A percentile compares a stretch with the other conserved stretches of the same genome.
Conservation (phyloP, 192 early-diverging fungal genomes). For the Dissophora ornata region DNA sequence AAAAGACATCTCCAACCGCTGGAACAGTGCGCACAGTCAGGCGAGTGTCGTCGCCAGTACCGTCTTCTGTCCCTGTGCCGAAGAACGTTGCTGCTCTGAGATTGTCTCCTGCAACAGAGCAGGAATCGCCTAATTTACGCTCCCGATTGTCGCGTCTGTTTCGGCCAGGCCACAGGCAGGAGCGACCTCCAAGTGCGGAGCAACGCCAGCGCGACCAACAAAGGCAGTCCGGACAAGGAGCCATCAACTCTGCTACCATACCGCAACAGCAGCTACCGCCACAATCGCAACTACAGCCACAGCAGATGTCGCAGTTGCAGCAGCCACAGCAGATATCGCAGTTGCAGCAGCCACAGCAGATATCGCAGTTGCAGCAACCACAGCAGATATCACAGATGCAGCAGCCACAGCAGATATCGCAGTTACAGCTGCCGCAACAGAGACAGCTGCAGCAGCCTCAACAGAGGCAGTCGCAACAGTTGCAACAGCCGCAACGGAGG, state of each 20-base stretch:
- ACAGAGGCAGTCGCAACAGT: background rate
- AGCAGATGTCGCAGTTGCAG: too few species aligned
- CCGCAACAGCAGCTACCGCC: slow-evolving; percentile 1
- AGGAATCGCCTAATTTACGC: slow-evolving; percentile 32
- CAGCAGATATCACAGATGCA: slow-evolving; percentile 7
- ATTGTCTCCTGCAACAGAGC: background rate
- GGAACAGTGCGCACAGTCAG: background rate
- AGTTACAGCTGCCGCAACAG: slow-evolving; percentile 1
- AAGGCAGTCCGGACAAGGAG: slow-evolving; percentile 7
- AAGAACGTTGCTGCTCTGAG: slow-evolving; percentile 9
- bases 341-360: background rate
- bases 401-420: slow-evolving; percentile 5
- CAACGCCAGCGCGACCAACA: slow-evolving; percentile 23
- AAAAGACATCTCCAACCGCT: background rate
- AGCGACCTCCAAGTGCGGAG: slow-evolving; percentile 3
- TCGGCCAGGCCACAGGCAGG: slow-evolving; percentile 17
- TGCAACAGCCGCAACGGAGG: background rate
- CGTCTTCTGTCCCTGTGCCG: background rate
- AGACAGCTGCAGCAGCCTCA: slow-evolving; percentile 10
- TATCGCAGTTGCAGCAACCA: background rate
- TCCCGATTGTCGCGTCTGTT: slow-evolving; percentile 35
- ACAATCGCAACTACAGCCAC: slow-evolving; percentile 5
- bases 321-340: background rate
- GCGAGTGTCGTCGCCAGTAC: background rate
- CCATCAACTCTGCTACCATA: background rate